Evolutionary conservation across 495 filamentous ascomycete genomes (phyloP).

Genomic region (Daldinia decipiens): DNA sequence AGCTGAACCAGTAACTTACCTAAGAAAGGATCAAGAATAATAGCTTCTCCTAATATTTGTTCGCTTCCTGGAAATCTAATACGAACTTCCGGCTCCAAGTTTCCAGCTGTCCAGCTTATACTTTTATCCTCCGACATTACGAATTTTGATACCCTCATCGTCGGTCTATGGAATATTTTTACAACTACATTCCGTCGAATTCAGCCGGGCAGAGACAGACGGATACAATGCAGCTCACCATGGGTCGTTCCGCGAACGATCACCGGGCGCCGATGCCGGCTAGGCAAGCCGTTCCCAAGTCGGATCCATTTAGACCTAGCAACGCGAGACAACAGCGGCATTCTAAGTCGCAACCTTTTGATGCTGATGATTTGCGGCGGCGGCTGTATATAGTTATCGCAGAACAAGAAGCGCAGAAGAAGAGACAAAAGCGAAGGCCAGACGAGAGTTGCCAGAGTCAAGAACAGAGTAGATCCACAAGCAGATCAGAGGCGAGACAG

Average conservation of each 20-base stretch:
- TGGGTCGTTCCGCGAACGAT: constrained; percentile 37
- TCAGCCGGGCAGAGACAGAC: not conserved
- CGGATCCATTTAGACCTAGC: constrained; percentile 30
- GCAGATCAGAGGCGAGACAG: constrained; percentile 2
- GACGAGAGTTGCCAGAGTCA: constrained; percentile 29
- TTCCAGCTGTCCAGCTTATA: constrained; percentile 8
- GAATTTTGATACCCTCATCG: constrained; percentile 5
- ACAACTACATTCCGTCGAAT: not conserved
- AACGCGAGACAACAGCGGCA: constrained; percentile 28
- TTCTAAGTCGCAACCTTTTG: constrained; percentile 57
- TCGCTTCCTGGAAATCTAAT: not conserved
- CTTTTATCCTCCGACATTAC: constrained; percentile 8
- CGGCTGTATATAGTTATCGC: constrained; percentile 58
- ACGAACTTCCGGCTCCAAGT: not conserved
- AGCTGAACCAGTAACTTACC: constrained; percentile 13
- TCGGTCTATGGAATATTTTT: not conserved
- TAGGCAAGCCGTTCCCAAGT: constrained; percentile 19
- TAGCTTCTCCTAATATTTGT: constrained; percentile 7
- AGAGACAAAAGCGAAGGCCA: constrained; percentile 26
- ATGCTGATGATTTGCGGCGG: constrained; percentile 60
- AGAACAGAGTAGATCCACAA: constrained; percentile 27
- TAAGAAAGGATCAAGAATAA: constrained; percentile 16
- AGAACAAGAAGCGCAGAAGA: constrained; percentile 52
- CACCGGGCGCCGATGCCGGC: constrained; percentile 15
- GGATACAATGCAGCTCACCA: constrained; percentile 37